These are phyloP conservation scores for Apostasia ramifera DNA, from an alignment of 106 monocot genomes.

Conservation along the genomic window DNA sequence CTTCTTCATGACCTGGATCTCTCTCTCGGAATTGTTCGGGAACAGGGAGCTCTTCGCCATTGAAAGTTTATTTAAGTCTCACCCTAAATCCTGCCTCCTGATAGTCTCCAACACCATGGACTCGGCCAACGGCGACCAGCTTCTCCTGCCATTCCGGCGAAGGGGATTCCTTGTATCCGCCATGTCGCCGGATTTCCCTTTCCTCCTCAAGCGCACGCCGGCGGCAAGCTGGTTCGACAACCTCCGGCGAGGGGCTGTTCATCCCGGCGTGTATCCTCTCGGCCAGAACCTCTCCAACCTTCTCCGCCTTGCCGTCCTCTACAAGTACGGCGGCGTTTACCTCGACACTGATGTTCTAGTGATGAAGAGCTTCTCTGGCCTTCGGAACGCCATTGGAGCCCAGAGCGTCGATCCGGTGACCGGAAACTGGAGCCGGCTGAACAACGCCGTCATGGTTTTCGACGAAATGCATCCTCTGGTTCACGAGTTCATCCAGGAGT, in stretches of 20 bases:
- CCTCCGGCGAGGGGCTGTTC: conserved; percentile 16
- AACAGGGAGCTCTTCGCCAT: conserved; percentile 48
- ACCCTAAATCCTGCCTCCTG: conserved; percentile 60
- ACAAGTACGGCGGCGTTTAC: conserved; percentile 79
- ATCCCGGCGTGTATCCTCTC: conserved; percentile 47
- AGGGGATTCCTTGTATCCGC: conserved; percentile 35
- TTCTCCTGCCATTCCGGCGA: conserved; percentile 31
- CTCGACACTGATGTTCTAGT: conserved; percentile 76
- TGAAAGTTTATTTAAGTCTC: conserved; percentile 70
- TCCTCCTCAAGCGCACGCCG: conserved; percentile 43
- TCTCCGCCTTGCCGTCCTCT: conserved; percentile 57
- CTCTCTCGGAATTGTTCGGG: conserved; percentile 31
- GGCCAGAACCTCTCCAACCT: conserved; percentile 88
- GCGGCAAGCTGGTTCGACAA: conserved; percentile 41
- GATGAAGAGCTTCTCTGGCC: conserved; percentile 35
- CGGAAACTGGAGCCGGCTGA: conserved; percentile 72
- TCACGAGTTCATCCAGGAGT: conserved; percentile 63
- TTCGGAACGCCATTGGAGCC: conserved; percentile 67
- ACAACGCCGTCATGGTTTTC: conserved; percentile 88
- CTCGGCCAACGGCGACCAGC: conserved; percentile 21
- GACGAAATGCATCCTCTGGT: conserved; percentile 58
- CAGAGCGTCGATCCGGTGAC: conserved; percentile 37
- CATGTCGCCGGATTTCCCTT: conserved; percentile 48
- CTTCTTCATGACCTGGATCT: conserved; percentile 92
- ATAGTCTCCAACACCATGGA: conserved; percentile 66